These are phyloP conservation scores for Pseudogymnoascus sp. DNA, from an alignment of 2,329 filamentous ascomycete species.

Conservation along the genomic window DNA sequence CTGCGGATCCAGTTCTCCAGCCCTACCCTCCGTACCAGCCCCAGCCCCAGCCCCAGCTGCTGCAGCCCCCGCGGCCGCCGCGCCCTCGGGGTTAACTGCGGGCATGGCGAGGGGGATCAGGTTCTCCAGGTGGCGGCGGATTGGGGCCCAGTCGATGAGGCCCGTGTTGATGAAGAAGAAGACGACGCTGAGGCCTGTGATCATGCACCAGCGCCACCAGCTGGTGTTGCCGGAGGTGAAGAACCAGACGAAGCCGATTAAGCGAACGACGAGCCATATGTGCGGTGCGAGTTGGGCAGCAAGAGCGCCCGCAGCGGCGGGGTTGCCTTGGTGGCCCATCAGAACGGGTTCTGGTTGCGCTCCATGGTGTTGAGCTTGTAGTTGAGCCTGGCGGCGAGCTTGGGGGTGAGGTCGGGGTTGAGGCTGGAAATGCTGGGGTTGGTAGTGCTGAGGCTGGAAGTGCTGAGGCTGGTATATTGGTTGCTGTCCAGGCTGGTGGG, in stretches of 20 bases:
- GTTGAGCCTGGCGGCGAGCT: background rate
- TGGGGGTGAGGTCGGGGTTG: background rate
- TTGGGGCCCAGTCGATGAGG: slow-evolving; percentile 50
- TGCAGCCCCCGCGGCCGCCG: slow-evolving; percentile 27
- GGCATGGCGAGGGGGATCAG: slow-evolving; percentile 47
- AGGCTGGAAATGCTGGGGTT: background rate
- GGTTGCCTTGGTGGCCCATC: slow-evolving; percentile 27
- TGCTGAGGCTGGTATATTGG: background rate
- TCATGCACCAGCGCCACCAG: slow-evolving; percentile 52
- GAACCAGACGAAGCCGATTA: slow-evolving; percentile 57
- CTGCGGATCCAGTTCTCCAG: slow-evolving; percentile 37
- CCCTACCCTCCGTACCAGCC: background rate
- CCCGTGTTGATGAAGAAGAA: slow-evolving; percentile 56
- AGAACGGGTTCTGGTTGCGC: slow-evolving; percentile 16
- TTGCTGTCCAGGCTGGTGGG: background rate
- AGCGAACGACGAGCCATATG: slow-evolving; percentile 52
- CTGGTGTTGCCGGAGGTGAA: slow-evolving; percentile 52
- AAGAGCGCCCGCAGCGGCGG: slow-evolving; percentile 23
- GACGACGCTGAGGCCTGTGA: slow-evolving; percentile 45
- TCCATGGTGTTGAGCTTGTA: background rate
- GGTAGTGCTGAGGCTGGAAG: background rate
- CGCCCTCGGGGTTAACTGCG: slow-evolving; percentile 16
- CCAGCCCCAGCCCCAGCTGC: slow-evolving; percentile 19
- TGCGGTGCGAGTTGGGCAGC: slow-evolving; percentile 45
- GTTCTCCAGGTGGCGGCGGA: slow-evolving; percentile 53